Evolutionary conservation across 139 green algal species (phyloP), one percentile per base, ranked within the genome.

Genomic region (Chlamydomonas incerta): DNA sequence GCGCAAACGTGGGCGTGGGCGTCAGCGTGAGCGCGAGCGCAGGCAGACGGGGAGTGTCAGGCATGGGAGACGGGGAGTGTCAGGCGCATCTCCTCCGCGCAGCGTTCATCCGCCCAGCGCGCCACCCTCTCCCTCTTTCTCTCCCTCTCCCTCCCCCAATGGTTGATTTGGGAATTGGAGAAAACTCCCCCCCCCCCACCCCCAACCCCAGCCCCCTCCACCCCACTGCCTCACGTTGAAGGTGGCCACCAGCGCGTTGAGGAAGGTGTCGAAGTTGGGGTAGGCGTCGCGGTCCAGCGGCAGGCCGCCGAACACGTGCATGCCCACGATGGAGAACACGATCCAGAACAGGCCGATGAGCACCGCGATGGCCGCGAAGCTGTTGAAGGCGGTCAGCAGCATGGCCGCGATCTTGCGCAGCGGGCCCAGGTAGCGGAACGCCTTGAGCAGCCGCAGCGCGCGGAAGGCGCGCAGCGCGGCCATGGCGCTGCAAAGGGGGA

Each of bases 281-380:
- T 88, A 93, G 17, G 63, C 21, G 13, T 81, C 47, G 23, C 81
- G 57, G 15, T 84, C 72, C n/a, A 91, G 50, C 6, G 37, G 13
- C 26, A 91, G 80, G 9, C 87, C 91, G 0, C 92, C 93, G 72
- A 94, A 95, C 57, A 96, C 91, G 74, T 97, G 94, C 50, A 97
- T 82, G 0, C 94, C 94, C 57, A 97, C 82, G 72, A 96, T 95
- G 67, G 93, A 74, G 79, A 95, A 96, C 28, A 97, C 94, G n/a
- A 95, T 74, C 94, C 71, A 96, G 90, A 96, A 96, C 23, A 97
- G 89, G n/a, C 88, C 86, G 33, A 94, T 91, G 23, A 97, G 92
- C 55, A 93, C 57, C 14, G 89, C 93, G 58, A 97, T 93, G 68
- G 93, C 89, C 0, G 93, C 82, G 87, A 97, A 97, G 66, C 88